Evolutionary conservation across 208 protist genomes (phyloP).

Genomic region (Leishmania arabica): DNA sequence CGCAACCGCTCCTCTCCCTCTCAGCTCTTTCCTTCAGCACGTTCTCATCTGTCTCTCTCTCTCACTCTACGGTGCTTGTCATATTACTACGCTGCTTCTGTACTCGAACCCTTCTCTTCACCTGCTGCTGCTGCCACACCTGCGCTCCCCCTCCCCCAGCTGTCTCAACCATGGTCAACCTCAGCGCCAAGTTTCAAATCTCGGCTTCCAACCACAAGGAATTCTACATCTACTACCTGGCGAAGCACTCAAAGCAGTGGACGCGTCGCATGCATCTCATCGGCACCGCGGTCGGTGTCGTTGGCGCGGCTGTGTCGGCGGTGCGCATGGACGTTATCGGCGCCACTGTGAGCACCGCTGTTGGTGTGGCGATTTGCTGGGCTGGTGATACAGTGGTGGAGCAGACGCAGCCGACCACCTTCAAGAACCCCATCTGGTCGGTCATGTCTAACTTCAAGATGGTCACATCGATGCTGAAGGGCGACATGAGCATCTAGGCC

Average conservation of each 20-base stretch:
- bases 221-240: constrained; percentile 65
- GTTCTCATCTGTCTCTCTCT: no score
- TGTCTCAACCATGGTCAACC: constrained; percentile 46
- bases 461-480: constrained; percentile 43
- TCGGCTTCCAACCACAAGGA: constrained; percentile 51
- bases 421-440: constrained; percentile 61
- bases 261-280: constrained; percentile 53
- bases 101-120: not conserved
- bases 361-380: constrained; percentile 44
- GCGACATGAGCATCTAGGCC: constrained; percentile 44
- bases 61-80: not conserved
- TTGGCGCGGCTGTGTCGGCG: constrained; percentile 26
- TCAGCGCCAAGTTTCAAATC: constrained; percentile 49
- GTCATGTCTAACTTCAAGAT: constrained; percentile 57
- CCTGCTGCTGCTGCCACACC: not conserved
- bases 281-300: constrained; percentile 40
- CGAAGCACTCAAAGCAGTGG: constrained; percentile 56
- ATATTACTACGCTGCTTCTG: not conserved
- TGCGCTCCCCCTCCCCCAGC: not conserved
- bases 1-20: not conserved
- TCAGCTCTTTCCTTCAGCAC: not conserved
- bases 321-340: constrained; percentile 18
- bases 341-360: constrained; percentile 13
- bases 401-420: constrained; percentile 43
- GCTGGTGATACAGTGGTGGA: constrained; percentile 46